Percentiles rank a stretch among this genome's conserved stretches.
phyloP scores from a whole-genome alignment of 2,329 filamentous ascomycete genomes.

The Cladophialophora bantiana region DNA sequence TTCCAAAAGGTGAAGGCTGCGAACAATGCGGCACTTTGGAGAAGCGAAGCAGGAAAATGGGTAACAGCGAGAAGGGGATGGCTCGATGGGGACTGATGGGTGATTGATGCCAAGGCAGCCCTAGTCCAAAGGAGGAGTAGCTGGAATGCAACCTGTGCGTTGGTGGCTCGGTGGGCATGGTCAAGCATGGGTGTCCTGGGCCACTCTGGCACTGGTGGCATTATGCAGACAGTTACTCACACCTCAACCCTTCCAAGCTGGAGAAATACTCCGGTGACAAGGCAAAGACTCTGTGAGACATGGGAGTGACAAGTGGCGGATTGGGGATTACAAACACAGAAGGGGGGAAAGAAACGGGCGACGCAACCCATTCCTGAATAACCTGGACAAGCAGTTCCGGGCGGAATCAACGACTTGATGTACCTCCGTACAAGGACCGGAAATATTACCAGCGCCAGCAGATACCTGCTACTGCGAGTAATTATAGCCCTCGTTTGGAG shows the following conservation, averaged over 20 bases:
- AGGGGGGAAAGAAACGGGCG: neutral
- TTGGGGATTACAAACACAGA: neutral
- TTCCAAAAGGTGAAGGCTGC: neutral
- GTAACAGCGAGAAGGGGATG: no score
- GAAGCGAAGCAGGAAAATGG: neutral
- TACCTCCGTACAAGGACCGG: no score
- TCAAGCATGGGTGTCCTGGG: neutral
- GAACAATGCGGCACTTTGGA: slow-evolving; percentile 6
- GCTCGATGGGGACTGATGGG: neutral
- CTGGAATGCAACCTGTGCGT: neutral
- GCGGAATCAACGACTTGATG: no score
- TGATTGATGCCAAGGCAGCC: neutral
- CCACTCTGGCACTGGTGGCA: neutral
- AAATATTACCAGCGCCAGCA: no score
- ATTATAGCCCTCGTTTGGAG: no score
- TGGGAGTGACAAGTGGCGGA: neutral
- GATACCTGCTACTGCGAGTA: no score
- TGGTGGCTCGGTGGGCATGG: neutral
- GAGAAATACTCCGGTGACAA: slow-evolving; percentile 8
- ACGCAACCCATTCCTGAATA: neutral
- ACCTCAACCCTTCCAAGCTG: slow-evolving; percentile 1
- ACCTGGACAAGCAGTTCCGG: neutral
- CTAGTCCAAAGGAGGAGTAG: neutral
- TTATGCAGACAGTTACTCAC: neutral
- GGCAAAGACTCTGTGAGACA: neutral